Evolutionary conservation across 139 green algal species (phyloP).

Genomic region (Coelastrella sp.): DNA sequence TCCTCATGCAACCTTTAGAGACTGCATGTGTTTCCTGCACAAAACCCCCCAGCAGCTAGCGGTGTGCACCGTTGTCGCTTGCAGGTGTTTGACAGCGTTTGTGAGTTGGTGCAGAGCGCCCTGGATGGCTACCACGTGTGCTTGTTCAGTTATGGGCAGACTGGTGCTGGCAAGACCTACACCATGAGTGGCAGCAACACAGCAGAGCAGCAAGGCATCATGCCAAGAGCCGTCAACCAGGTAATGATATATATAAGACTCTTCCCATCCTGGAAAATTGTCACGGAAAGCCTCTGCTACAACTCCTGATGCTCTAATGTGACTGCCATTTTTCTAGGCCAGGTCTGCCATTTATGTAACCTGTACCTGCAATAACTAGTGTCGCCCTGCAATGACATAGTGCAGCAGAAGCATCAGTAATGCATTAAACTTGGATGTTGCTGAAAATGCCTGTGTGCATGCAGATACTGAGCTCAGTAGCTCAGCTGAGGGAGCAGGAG

Average conservation of each 20-base stretch:
- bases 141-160: slow-evolving; percentile 98
- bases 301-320: neutral
- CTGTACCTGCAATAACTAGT: too few species aligned
- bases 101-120: slow-evolving; percentile 93
- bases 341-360: too few species aligned
- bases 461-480: slow-evolving; percentile 79
- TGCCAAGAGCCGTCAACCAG: slow-evolving; percentile 87
- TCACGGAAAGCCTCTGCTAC: neutral
- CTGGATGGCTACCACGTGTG: slow-evolving; percentile 99
- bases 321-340: too few species aligned
- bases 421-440: neutral
- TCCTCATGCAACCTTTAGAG: neutral
- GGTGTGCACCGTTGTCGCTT: neutral
- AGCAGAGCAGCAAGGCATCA: slow-evolving; percentile 81
- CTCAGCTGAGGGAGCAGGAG: slow-evolving; percentile 69
- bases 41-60: slow-evolving; percentile 63
- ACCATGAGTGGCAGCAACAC: slow-evolving; percentile 85
- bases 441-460: neutral
- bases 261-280: slow-evolving; percentile 32
- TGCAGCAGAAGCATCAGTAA: neutral
- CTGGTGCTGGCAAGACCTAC: slow-evolving; percentile 97
- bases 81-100: slow-evolving; percentile 88
- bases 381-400: too few species aligned
- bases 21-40: slow-evolving; percentile 62
- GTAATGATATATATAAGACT: slow-evolving; percentile 59